Percentiles rank a stretch among this genome's conserved stretches.
These are phyloP conservation scores for Podosphaera xanthii DNA, from an alignment of 2,329 filamentous ascomycete genomes.

Conservation along the genomic window DNA sequence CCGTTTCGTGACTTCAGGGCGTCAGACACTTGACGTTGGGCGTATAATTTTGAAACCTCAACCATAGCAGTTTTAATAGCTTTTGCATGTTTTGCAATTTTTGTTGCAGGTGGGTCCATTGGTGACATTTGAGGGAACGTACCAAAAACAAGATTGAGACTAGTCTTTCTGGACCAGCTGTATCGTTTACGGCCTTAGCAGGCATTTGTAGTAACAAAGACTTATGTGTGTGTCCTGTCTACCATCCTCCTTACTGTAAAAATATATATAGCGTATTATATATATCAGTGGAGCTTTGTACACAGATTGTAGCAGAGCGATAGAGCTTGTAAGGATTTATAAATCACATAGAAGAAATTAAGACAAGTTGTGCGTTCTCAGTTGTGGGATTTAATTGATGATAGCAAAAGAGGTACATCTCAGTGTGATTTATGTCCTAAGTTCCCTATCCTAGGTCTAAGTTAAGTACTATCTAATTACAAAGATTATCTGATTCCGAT, in stretches of 20 bases:
- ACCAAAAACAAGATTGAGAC: not conserved
- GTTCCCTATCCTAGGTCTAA: no score
- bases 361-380: no score
- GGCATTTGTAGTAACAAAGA: not conserved
- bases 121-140: not conserved
- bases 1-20: slow-evolving; percentile 1
- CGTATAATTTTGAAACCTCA: slow-evolving; percentile 2
- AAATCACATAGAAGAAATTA: no score
- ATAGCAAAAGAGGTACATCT: no score
- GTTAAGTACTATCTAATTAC: no score
- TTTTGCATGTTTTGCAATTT: not conserved
- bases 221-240: not conserved
- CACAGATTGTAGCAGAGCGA: no score
- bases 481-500: no score
- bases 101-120: not conserved
- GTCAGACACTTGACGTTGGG: slow-evolving; percentile 1
- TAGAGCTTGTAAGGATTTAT: no score
- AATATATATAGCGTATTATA: no score
- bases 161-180: not conserved
- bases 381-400: no score
- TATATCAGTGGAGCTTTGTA: no score
- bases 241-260: not conserved
- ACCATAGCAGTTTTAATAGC: slow-evolving; percentile 3
- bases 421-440: no score
- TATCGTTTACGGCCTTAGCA: not conserved